Evolutionary conservation across 2,329 filamentous ascomycete genomes (phyloP).

Genomic region (Dryadomyces quercivorus): DNA sequence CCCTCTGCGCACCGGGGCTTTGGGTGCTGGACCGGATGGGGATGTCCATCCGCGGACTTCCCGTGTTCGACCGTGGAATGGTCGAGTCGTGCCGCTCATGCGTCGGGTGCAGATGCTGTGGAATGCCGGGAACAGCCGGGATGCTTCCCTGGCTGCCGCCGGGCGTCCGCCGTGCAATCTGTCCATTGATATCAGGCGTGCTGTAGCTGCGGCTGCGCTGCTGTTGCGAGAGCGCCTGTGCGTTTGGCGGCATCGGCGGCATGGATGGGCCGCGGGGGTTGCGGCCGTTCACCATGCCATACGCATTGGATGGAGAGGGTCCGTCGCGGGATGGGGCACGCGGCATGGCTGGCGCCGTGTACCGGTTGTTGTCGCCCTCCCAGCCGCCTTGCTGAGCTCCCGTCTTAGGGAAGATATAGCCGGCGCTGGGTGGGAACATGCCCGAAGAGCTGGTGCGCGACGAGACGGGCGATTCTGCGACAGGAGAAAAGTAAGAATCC

Average conservation of each 20-base stretch:
- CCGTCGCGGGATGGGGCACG: constrained; percentile 71
- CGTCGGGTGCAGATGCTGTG: constrained; percentile 51
- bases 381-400: constrained; percentile 44
- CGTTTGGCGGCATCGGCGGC: constrained; percentile 48
- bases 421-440: constrained; percentile 45
- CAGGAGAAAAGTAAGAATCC: constrained; percentile 93
- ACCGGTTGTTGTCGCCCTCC: constrained; percentile 63
- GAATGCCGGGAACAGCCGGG: constrained; percentile 65
- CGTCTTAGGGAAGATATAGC: constrained; percentile 62
- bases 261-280: constrained; percentile 68
- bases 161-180: constrained; percentile 43
- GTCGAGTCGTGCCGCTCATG: constrained; percentile 39
- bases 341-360: constrained; percentile 79
- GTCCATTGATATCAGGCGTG: constrained; percentile 81
- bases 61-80: constrained; percentile 69
- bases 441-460: constrained; percentile 66
- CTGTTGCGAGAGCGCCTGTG: constrained; percentile 47
- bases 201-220: constrained; percentile 81
- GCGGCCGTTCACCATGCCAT: constrained; percentile 43
- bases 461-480: constrained; percentile 65
- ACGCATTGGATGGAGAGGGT: constrained; percentile 49
- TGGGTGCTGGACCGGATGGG: constrained; percentile 58
- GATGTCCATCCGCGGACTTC: constrained; percentile 59
- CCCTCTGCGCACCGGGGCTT: constrained; percentile 55
- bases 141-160: constrained; percentile 42